Percentiles rank a stretch among this genome's conserved stretches.
Conservation (phyloP, 495 filamentous ascomycete genomes). For the Penicillium daleae region DNA sequence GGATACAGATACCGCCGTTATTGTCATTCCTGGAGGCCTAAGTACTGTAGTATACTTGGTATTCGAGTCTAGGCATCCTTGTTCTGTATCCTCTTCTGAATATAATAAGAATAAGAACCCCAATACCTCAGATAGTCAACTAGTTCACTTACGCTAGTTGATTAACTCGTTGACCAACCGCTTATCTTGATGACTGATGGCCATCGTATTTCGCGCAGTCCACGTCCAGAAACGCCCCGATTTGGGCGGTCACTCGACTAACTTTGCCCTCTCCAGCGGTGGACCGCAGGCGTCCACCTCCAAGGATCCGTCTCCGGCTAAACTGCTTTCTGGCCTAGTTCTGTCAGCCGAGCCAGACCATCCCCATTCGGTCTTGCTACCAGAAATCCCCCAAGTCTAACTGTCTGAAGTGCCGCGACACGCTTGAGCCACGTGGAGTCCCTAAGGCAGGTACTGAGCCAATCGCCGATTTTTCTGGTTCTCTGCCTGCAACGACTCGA, state of each 20-base stretch:
- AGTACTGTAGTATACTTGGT: background rate
- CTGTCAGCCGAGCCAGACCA: background rate
- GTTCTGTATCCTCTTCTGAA: background rate
- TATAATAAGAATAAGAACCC: too few species aligned
- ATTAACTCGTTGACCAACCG: too few species aligned
- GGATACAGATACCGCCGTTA: background rate
- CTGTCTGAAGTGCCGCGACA: background rate
- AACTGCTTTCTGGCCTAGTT: background rate
- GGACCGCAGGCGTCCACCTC: too few species aligned
- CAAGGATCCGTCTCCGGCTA: background rate
- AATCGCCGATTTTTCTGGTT: slow-evolving; percentile 31
- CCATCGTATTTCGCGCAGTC: slow-evolving; percentile 15
- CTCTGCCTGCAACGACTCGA: background rate
- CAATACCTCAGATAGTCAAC: too few species aligned
- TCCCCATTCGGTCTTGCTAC: background rate
- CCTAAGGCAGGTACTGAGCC: slow-evolving; percentile 32
- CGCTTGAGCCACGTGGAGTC: slow-evolving; percentile 32
- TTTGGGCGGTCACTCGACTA: slow-evolving; percentile 11
- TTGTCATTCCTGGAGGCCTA: background rate
- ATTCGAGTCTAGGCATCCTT: background rate
- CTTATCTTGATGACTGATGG: background rate
- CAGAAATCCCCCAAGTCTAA: too few species aligned
- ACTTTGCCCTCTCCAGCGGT: background rate
- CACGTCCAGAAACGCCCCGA: slow-evolving; percentile 29
- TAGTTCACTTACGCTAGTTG: too few species aligned